Conservation (phyloP, 192 early-diverging fungal species). For the Coemansia asiatica region DNA sequence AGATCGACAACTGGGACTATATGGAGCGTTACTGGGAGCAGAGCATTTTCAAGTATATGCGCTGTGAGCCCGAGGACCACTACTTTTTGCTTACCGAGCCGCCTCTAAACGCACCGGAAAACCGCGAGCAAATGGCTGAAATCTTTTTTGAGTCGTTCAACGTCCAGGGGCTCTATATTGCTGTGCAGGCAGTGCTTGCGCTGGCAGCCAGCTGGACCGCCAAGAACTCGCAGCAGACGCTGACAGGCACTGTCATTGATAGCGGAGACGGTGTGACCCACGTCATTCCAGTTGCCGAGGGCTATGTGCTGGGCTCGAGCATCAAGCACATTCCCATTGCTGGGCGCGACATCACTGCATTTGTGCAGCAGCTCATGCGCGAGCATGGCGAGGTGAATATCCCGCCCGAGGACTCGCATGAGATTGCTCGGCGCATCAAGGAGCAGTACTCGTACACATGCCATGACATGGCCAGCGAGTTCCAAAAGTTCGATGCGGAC, state of each 20-base stretch:
- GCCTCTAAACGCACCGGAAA: slow-evolving; percentile 96
- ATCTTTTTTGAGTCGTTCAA: slow-evolving; percentile 99
- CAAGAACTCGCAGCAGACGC: slow-evolving; percentile 77
- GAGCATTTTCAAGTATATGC: slow-evolving; percentile 95
- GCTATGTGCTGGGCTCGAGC: slow-evolving; percentile 95
- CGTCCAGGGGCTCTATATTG: slow-evolving; percentile 96
- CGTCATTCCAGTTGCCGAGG: slow-evolving; percentile 98
- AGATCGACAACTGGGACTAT: slow-evolving; percentile 99
- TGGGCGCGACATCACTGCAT: slow-evolving; percentile 94
- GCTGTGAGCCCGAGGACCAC: slow-evolving; percentile 99
- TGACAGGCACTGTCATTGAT: slow-evolving; percentile 98
- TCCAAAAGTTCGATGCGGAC: slow-evolving; percentile 88
- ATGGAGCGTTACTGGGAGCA: slow-evolving; percentile 99
- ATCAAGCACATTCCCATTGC: slow-evolving; percentile 99
- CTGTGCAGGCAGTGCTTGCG: slow-evolving; percentile 98
- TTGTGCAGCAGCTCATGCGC: slow-evolving; percentile 96
- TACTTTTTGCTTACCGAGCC: slow-evolving; percentile 96
- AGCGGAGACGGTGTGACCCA: slow-evolving; percentile 98
- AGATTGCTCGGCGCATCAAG: slow-evolving; percentile 94
- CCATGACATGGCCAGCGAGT: slow-evolving; percentile 96
- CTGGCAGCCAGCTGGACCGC: slow-evolving; percentile 94
- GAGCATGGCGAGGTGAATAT: slow-evolving; percentile 94
- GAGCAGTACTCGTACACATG: slow-evolving; percentile 97
- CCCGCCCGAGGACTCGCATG: slow-evolving; percentile 94
- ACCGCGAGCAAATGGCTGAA: slow-evolving; percentile 97